Conservation (phyloP, 768 basidiomycete genomes). For the Polyporus arcularius region DNA sequence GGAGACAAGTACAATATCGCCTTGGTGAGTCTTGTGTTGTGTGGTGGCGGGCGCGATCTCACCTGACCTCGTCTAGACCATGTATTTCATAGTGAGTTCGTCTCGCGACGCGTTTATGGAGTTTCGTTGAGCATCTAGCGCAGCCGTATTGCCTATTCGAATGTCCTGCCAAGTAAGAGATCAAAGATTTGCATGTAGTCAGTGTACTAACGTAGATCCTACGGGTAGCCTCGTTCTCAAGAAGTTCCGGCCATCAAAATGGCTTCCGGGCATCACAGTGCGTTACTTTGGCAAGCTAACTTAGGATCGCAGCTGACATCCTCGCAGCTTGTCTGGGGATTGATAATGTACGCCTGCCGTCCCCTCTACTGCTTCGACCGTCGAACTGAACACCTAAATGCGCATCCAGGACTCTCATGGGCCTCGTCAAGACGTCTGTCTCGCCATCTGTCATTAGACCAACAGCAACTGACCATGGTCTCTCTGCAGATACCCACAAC, state of each 20-base stretch:
- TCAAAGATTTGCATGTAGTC: not conserved
- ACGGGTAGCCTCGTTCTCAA: conserved; percentile 51
- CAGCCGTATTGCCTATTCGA: conserved; percentile 66
- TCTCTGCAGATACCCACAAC: conserved; percentile 53
- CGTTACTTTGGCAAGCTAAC: conserved; percentile 14
- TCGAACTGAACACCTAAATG: not conserved
- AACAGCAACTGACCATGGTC: not conserved
- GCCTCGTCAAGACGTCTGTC: conserved; percentile 62
- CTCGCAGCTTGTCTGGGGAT: conserved; percentile 60
- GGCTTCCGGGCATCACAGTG: conserved; percentile 69
- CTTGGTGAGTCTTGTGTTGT: conserved; percentile 41
- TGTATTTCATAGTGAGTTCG: conserved; percentile 65
- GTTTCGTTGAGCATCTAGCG: not conserved
- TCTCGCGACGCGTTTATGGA: not conserved
- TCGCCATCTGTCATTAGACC: not conserved
- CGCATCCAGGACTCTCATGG: conserved; percentile 57
- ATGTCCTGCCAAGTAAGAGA: conserved; percentile 64
- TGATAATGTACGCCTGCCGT: conserved; percentile 49
- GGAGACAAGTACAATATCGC: conserved; percentile 69
- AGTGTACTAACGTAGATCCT: not conserved
- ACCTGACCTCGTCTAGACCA: conserved; percentile 39
- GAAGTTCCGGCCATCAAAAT: conserved; percentile 65
- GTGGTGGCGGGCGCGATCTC: not conserved
- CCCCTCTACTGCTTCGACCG: not conserved
- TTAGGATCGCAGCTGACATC: not conserved